phyloP scores from a whole-genome alignment of 371 early-diverging fungal species.

The Quaeritorhiza haematococci region DNA sequence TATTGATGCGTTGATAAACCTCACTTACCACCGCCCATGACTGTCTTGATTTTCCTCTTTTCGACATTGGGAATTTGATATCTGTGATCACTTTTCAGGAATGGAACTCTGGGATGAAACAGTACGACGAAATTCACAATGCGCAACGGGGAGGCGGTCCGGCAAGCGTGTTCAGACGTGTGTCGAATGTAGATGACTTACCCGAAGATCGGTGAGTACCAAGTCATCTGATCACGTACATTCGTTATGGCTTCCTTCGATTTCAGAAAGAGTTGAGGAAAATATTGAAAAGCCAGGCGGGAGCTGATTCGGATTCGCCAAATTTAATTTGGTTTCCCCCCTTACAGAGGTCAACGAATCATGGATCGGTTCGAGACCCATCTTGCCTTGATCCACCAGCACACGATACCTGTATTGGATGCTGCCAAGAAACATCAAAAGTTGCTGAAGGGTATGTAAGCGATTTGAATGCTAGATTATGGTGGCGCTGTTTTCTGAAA shows the following conservation, averaged over 20 bases:
- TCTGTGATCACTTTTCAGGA: too few relatives aligned
- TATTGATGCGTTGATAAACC: neutral
- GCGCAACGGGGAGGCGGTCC: too few relatives aligned
- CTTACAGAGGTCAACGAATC: neutral
- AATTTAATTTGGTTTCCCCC: neutral
- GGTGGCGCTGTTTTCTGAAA: neutral
- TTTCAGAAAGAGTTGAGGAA: too few relatives aligned
- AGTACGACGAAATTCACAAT: constrained; percentile 4
- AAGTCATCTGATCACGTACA: too few relatives aligned
- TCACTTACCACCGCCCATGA: too few relatives aligned
- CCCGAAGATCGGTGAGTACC: neutral
- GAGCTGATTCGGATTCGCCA: neutral
- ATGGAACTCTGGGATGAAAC: constrained; percentile 4
- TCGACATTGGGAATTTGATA: too few relatives aligned
- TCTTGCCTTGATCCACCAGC: constrained; percentile 12
- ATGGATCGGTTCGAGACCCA: constrained; percentile 18
- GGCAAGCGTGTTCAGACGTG: constrained; percentile 9
- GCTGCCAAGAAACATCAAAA: constrained; percentile 4
- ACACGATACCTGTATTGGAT: constrained; percentile 10
- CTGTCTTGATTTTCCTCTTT: too few relatives aligned
- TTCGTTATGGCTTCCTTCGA: too few relatives aligned
- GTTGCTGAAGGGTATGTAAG: neutral
- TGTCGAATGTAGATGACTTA: neutral
- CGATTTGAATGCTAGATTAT: neutral
- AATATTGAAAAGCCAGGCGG: too few relatives aligned